These are phyloP conservation scores for Hyaloscypha bicolor DNA, from an alignment of 495 filamentous ascomycete genomes.

Conservation along the genomic window DNA sequence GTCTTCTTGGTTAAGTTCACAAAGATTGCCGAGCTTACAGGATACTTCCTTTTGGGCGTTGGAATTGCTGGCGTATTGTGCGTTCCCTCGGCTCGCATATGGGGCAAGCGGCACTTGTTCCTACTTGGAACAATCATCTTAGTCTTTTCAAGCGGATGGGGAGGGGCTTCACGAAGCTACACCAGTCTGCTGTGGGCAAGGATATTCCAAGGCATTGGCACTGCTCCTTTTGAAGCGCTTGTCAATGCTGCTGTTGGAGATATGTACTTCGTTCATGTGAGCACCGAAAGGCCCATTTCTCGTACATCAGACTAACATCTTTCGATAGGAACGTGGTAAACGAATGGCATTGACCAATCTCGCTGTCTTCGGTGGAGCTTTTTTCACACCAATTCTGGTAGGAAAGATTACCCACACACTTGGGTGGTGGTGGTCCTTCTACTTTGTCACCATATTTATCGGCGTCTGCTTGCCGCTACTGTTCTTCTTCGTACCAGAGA, in stretches of 20 bases:
- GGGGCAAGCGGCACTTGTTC: conserved; percentile 90
- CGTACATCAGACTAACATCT: conserved; percentile 17
- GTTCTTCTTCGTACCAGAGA: conserved; percentile 84
- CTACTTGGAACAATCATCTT: conserved; percentile 76
- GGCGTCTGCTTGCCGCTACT: conserved; percentile 64
- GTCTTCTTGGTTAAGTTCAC: conserved; percentile 63
- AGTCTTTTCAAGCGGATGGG: conserved; percentile 75
- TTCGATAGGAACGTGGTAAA: conserved; percentile 69
- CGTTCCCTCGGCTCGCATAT: conserved; percentile 85
- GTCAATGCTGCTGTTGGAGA: conserved; percentile 80
- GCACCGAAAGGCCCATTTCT: conserved; percentile 27
- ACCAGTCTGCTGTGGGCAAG: conserved; percentile 73
- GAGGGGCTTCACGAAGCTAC: conserved; percentile 66
- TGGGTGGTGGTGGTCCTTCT: conserved; percentile 80
- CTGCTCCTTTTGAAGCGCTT: conserved; percentile 75
- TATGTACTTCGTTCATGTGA: conserved; percentile 75
- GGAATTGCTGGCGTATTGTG: conserved; percentile 80
- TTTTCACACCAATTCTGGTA: conserved; percentile 86
- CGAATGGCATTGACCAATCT: conserved; percentile 92
- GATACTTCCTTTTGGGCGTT: conserved; percentile 84
- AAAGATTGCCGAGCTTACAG: conserved; percentile 77
- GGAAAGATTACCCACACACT: conserved; percentile 80
- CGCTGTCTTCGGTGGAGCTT: conserved; percentile 86
- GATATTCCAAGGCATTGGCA: conserved; percentile 72
- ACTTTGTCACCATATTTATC: conserved; percentile 72